A percentile compares a stretch with the other conserved stretches of the same genome.
Evolutionary conservation across 164 flowering plant species (phyloP).

Genomic region (Litsea cubeba): DNA sequence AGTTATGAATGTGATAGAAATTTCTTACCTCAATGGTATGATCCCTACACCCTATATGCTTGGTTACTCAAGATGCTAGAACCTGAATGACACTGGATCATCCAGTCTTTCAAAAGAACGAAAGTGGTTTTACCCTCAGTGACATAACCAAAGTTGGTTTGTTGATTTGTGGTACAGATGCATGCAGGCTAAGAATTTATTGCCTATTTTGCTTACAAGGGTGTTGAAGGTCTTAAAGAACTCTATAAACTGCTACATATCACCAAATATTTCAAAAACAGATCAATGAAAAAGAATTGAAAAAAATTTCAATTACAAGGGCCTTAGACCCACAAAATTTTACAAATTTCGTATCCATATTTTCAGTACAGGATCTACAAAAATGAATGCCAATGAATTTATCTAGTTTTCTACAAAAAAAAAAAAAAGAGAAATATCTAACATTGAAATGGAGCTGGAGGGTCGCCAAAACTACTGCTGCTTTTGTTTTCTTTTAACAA

Average conservation of each 20-base stretch:
- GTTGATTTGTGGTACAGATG: neutral
- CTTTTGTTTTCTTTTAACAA: constrained; percentile 16
- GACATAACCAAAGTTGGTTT: neutral
- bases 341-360: neutral
- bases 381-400: constrained; percentile 1
- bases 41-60: too few relatives aligned
- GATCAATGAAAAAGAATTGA: neutral
- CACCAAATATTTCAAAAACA: neutral
- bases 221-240: neutral
- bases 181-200: neutral
- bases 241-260: neutral
- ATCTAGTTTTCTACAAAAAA: neutral
- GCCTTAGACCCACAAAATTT: neutral
- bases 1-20: too few relatives aligned
- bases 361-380: constrained; percentile 6
- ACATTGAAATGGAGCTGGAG: neutral
- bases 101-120: too few relatives aligned
- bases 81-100: too few relatives aligned
- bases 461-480: neutral
- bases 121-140: neutral
- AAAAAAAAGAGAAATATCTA: constrained; percentile 10
- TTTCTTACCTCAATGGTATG: too few relatives aligned
- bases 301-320: neutral
- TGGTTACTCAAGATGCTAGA: too few relatives aligned
- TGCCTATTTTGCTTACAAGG: neutral